Percentiles rank a stretch among this genome's conserved stretches.
phyloP scores from a whole-genome alignment of 768 basidiomycete genomes.

The Auriscalpium microsporum region DNA sequence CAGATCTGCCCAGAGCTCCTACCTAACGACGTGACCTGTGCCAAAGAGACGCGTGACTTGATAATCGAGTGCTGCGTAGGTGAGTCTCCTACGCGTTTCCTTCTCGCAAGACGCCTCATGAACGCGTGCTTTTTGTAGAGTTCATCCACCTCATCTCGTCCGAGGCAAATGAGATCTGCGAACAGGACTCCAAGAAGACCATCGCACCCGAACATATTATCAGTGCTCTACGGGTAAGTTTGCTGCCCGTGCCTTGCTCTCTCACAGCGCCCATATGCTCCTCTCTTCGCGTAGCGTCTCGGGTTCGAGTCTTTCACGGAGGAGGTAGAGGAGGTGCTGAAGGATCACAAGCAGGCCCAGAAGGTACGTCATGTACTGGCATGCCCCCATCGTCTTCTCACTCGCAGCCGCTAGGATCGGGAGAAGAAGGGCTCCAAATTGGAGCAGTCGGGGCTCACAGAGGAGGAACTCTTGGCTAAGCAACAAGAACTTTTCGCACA shows the following conservation, averaged over 20 bases:
- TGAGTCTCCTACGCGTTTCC: conserved; percentile 39
- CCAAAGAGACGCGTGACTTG: conserved; percentile 94
- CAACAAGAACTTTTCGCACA: conserved; percentile 94
- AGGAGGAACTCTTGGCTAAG: conserved; percentile 79
- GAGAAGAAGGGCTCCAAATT: conserved; percentile 90
- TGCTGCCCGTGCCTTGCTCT: neutral
- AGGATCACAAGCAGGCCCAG: conserved; percentile 93
- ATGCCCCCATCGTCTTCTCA: conserved; percentile 1
- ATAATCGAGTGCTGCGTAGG: conserved; percentile 99
- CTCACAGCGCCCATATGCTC: neutral
- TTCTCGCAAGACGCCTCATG: neutral
- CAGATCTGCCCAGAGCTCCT: conserved; percentile 59
- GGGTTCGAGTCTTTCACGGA: conserved; percentile 88
- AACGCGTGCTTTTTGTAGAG: conserved; percentile 42
- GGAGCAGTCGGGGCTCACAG: conserved; percentile 80
- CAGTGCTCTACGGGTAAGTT: conserved; percentile 72
- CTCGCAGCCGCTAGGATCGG: conserved; percentile 48
- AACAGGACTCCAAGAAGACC: conserved; percentile 97
- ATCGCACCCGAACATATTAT: conserved; percentile 98
- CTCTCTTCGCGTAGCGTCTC: conserved; percentile 48
- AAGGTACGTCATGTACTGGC: conserved; percentile 47
- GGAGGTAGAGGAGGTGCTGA: conserved; percentile 87
- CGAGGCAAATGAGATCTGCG: conserved; percentile 96
- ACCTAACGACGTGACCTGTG: conserved; percentile 77
- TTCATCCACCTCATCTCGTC: conserved; percentile 97